Percentiles rank a stretch among this genome's conserved stretches.
Conservation (phyloP, 176 grass and related monocot genomes). For the Tuctoria greenei region DNA sequence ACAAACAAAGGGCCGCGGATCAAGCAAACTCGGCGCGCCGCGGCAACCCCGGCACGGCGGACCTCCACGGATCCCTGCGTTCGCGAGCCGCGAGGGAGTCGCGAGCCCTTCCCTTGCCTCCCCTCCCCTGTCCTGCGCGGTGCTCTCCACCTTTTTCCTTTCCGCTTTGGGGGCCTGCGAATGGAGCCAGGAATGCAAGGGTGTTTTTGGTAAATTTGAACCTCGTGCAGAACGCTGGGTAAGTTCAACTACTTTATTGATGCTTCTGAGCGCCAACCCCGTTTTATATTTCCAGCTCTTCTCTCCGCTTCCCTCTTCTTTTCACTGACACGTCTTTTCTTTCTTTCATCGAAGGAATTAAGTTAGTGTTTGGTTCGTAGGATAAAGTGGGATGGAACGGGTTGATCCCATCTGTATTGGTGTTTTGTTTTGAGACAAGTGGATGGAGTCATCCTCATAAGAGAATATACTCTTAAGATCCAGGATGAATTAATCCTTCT, state of each 20-base stretch:
- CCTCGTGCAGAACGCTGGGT: background rate
- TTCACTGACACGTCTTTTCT: background rate
- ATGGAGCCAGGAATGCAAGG: background rate
- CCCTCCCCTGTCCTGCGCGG: background rate
- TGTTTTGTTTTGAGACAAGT: too few relatives aligned
- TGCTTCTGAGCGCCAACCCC: background rate
- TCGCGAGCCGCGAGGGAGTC: background rate
- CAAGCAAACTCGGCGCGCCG: background rate
- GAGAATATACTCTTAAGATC: too few relatives aligned
- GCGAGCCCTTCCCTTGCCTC: background rate
- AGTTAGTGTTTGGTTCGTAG: too few relatives aligned
- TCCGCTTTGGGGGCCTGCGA: background rate
- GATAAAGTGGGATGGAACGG: too few relatives aligned
- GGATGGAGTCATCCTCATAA: too few relatives aligned
- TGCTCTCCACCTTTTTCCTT: background rate
- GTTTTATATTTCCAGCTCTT: slow-evolving; percentile 5
- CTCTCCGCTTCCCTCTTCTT: background rate
- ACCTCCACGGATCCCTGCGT: slow-evolving; percentile 26
- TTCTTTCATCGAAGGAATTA: background rate
- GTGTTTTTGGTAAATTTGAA: slow-evolving; percentile 20
- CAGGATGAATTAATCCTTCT: too few relatives aligned
- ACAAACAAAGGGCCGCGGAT: slow-evolving; percentile 1
- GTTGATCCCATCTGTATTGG: too few relatives aligned
- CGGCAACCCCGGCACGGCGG: background rate
- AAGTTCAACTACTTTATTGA: background rate